Evolutionary conservation across 1,139 yeast genomes (phyloP), one percentile per base, ranked within the genome.

Genomic region (Hansenula lynferdii): DNA sequence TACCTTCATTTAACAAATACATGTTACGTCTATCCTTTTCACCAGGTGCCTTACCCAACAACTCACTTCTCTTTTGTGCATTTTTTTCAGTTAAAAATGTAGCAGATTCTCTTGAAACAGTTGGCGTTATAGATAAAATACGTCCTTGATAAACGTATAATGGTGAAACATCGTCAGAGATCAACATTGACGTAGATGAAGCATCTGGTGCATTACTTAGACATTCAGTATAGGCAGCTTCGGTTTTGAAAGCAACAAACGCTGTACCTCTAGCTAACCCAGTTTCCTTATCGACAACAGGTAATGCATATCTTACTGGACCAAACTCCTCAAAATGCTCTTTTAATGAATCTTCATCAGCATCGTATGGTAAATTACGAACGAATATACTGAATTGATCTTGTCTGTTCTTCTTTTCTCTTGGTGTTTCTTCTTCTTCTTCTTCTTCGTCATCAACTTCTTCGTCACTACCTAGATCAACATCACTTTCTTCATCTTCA

Each of bases 251-350:
- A 0, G 96, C 96, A 32, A 92, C 96, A 58, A 92, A 92, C 0
- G 97, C 99, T 1, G 96, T 84, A 41, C 99, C 99, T 58, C 74
- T 85, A 10, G 98, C 89, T 43, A 86, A 68, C 5, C 95, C 95
- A 3, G 96, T 81, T 41, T 71, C 82, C 55, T 72, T 84, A 57
- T 94, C 99, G 49, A 82, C 71, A 10, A 94, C 98, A 0, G 97
- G 97, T 36, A 92, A 70, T 1, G 98, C 98, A 58, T 89, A 92
- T 52, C 85, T 82, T 24, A 92, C 90, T 9, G 85, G 75, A 9
- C 99, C 99, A 57, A 92, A 89, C 49, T 77, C 73, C 42, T 70
- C 64, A 56, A 92, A 92, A 57, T 92, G 97, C 39, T 80, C 85
- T 42, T 70, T 72, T 31, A 92, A 69, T 1, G 82, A 62, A 42